Conservation (phyloP, 225 moss, liverwort and hornwort genomes). For the Pseudisothecium myosuroides region DNA sequence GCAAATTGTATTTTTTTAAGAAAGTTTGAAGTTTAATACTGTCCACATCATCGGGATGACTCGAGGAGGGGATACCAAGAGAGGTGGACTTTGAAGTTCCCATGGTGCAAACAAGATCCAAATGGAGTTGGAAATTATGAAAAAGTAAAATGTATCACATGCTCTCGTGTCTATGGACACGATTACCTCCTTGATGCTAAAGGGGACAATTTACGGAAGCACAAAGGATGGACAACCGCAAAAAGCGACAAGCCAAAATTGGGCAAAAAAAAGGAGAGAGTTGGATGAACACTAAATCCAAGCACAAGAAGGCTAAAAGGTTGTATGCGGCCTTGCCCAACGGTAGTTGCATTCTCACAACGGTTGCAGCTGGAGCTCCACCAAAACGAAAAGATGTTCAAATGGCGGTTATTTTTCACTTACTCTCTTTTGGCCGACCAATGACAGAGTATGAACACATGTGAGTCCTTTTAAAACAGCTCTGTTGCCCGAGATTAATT, state of each 20-base stretch:
- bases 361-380: accelerated
- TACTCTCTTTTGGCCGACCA: accelerated
- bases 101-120: neutral
- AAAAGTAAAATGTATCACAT: neutral
- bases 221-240: accelerated
- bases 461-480: neutral
- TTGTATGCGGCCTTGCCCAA: accelerated
- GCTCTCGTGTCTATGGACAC: accelerated
- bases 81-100: neutral
- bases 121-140: neutral
- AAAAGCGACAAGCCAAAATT: neutral
- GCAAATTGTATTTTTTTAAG: no score
- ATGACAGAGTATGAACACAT: neutral
- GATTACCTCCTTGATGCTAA: neutral
- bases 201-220: neutral
- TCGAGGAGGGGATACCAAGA: neutral
- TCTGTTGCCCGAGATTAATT: neutral
- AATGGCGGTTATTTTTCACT: neutral
- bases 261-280: neutral
- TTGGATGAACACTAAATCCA: neutral
- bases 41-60: accelerated
- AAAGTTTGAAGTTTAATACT: neutral
- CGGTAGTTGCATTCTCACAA: neutral
- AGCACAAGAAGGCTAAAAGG: neutral
- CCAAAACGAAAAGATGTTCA: neutral